Evolutionary conservation across 2,329 filamentous ascomycete genomes (phyloP), one percentile per base, ranked within the genome.

Genomic region (Calonectria multiphialidica): DNA sequence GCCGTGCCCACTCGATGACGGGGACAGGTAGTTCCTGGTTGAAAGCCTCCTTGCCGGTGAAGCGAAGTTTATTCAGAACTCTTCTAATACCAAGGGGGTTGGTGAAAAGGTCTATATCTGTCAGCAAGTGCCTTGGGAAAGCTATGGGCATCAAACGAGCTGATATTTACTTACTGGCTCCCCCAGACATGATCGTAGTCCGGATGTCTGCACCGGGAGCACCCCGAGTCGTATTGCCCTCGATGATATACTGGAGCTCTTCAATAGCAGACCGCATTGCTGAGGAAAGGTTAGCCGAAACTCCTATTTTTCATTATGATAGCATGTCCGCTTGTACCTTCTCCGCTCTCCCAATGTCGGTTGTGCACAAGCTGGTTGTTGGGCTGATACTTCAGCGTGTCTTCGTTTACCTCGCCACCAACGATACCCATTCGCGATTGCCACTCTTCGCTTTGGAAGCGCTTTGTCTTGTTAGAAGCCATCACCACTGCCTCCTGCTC

Each of bases 211-310:
- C 8, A 4, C 18, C 23, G 2, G 49, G 35, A 25, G 10, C 13
- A 5, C n/a, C 12, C 2, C 45, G 42, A 3, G 71, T 21, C 0
- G 5, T 4, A 23, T 59, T 59, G 33, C 13, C 9, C 4, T 23
- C 16, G 21, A 59, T 3, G 5, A 59, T 0, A 13, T 10, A 16
- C 35, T 65, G 35, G 21, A 73, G 68, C 1, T 21, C 15, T 10
- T 44, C 5, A 10, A 67, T 23, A 33, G 64, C 65, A 7, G 71
- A 73, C 21, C 64, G 47, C 13, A 73, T 61, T 18, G 57, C 71
- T 73, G 18, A 2, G 28, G 7, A 6, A 15, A 13, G 12, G n/a
- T 68, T 37, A 68, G 64, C 21, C 23, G 28, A 9, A 18, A 4
- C 7, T n/a, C 13, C 13, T 25, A 3, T 25, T 16, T 16, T 25